These are phyloP conservation scores for Aspergillus conjunctus DNA, from an alignment of 495 filamentous ascomycete genomes.

Conservation along the genomic window DNA sequence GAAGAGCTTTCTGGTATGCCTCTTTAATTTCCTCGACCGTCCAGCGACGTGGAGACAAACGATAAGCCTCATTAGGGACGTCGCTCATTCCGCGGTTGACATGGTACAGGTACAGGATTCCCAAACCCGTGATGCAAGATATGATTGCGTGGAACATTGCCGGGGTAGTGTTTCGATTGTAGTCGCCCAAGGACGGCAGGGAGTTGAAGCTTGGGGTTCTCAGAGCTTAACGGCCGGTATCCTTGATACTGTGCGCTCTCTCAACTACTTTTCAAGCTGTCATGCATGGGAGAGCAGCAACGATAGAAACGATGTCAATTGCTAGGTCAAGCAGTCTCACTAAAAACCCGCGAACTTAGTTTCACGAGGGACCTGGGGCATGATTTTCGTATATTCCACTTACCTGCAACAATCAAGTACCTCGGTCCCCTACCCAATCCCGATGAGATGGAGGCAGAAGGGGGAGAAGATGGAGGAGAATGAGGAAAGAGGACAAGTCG, in stretches of 20 bases:
- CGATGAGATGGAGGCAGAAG: neutral
- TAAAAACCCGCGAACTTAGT: neutral
- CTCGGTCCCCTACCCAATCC: neutral
- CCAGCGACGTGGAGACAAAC: slow-evolving; percentile 54
- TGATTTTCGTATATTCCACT: neutral
- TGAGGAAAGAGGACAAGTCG: neutral
- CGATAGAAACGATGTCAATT: neutral
- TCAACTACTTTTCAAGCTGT: neutral
- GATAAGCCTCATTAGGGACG: slow-evolving; percentile 48
- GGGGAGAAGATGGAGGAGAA: too few relatives aligned
- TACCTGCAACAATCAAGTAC: neutral
- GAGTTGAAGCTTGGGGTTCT: neutral
- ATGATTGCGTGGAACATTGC: slow-evolving; percentile 22
- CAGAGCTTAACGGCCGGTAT: neutral
- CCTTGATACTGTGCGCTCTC: neutral
- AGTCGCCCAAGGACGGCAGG: neutral
- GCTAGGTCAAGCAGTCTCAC: neutral
- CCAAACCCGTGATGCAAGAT: slow-evolving; percentile 29
- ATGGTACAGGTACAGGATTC: slow-evolving; percentile 49
- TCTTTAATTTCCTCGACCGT: slow-evolving; percentile 49
- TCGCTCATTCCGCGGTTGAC: slow-evolving; percentile 52
- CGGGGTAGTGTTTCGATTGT: neutral
- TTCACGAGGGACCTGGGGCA: neutral
- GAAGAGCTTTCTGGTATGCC: slow-evolving; percentile 48
- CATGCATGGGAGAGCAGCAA: neutral